Evolutionary conservation across 1,284 basidiomycete genomes (phyloP).

Genomic region (Pterulicium gracile): DNA sequence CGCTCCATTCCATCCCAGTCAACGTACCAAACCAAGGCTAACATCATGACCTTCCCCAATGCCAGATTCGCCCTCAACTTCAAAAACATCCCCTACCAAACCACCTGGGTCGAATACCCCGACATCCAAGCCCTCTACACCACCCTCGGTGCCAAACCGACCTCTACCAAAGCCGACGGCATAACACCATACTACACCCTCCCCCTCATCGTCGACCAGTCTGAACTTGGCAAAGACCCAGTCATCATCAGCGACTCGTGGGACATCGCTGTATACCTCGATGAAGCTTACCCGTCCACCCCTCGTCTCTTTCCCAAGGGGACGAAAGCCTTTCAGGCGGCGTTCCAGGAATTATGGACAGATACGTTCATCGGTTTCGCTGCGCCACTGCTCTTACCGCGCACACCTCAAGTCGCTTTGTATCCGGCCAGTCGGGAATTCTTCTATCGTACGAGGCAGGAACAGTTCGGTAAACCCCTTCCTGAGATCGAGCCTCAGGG

Average conservation of each 20-base stretch:
- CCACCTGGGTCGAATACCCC: constrained; percentile 1
- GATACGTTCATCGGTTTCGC: neutral
- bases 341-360: neutral
- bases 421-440: neutral
- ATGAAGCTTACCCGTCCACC: neutral
- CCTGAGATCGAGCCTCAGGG: neutral
- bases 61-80: neutral
- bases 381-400: neutral
- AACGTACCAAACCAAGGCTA: neutral
- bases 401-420: neutral
- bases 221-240: too few species aligned
- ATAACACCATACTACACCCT: constrained; percentile 1
- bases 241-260: neutral
- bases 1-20: neutral
- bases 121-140: constrained; percentile 1
- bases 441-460: neutral
- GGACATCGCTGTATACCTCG: constrained; percentile 2
- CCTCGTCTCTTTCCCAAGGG: neutral
- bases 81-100: neutral
- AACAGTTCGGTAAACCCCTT: neutral
- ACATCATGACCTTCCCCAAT: neutral
- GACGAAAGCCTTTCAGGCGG: neutral
- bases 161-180: neutral
- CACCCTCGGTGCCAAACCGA: neutral
- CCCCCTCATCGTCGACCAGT: neutral